Conservation (phyloP, 345 rosid species). For the Bruguiera gymnorhiza region DNA sequence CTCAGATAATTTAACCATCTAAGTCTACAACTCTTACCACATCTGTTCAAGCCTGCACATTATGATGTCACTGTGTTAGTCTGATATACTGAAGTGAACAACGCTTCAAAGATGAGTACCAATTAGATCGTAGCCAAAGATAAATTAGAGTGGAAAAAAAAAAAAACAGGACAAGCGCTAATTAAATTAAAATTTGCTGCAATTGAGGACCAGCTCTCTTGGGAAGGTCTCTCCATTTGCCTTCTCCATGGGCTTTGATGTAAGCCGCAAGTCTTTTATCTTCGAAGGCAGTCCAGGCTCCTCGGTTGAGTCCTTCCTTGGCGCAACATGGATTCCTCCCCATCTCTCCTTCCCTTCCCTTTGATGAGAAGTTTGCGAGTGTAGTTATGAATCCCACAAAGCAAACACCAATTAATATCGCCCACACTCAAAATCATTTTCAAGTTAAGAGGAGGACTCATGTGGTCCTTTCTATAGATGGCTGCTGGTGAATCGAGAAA, state of each 20-base stretch:
- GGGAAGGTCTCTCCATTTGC: slow-evolving; percentile 63
- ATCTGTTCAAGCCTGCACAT: slow-evolving; percentile 45
- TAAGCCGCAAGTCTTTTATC: slow-evolving; percentile 46
- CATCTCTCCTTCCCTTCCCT: slow-evolving; percentile 23
- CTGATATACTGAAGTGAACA: too few relatives aligned
- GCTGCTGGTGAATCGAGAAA: too few relatives aligned
- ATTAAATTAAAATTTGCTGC: background rate
- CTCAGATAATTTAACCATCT: slow-evolving; percentile 57
- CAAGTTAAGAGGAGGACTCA: too few relatives aligned
- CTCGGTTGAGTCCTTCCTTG: slow-evolving; percentile 52
- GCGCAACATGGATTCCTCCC: slow-evolving; percentile 69
- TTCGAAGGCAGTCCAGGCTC: slow-evolving; percentile 61
- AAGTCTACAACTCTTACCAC: slow-evolving; percentile 64
- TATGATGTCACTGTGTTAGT: too few relatives aligned
- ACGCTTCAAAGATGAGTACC: too few relatives aligned
- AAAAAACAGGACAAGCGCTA: background rate
- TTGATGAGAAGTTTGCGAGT: background rate
- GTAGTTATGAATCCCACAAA: background rate
- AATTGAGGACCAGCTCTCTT: slow-evolving; percentile 44
- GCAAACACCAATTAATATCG: too few relatives aligned
- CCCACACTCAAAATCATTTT: too few relatives aligned
- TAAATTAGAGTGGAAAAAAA: too few relatives aligned
- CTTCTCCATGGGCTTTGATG: slow-evolving; percentile 54
- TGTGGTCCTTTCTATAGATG: too few relatives aligned
- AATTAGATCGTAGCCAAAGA: too few relatives aligned